phyloP scores from a whole-genome alignment of 148 eudicot genomes.

The Bassia scoparia region DNA sequence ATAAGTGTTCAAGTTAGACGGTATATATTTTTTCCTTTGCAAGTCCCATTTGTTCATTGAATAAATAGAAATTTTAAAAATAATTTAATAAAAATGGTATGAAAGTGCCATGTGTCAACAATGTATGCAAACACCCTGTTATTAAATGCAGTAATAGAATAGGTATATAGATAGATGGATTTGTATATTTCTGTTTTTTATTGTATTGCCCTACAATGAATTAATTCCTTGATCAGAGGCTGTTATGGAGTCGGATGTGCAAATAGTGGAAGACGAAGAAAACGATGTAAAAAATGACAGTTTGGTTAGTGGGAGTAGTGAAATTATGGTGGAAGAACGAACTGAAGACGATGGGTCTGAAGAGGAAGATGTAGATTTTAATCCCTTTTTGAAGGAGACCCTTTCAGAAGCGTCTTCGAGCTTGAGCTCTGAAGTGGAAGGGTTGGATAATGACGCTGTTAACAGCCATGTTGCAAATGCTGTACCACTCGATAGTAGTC shows the following conservation, averaged over 20 bases:
- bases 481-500: constrained; percentile 12
- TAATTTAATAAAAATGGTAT: too few species aligned
- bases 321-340: constrained; percentile 32
- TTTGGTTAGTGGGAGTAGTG: constrained; percentile 1
- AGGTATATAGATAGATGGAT: too few species aligned
- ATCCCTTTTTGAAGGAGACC: constrained; percentile 68
- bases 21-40: too few species aligned
- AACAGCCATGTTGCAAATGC: constrained; percentile 38
- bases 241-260: constrained; percentile 20
- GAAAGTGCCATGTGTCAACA: too few species aligned
- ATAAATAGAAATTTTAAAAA: too few species aligned
- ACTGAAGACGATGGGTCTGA: constrained; percentile 50
- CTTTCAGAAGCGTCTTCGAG: constrained; percentile 82
- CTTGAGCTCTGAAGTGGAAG: constrained; percentile 84
- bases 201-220: too few species aligned
- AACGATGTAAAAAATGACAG: neutral
- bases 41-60: too few species aligned
- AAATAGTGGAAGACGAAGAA: constrained; percentile 14
- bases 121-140: too few species aligned
- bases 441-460: constrained; percentile 57
- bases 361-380: constrained; percentile 88
- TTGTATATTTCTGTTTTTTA: too few species aligned
- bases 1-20: too few species aligned
- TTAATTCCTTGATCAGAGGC: neutral
- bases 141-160: too few species aligned